phyloP scores from a whole-genome alignment of 2,329 filamentous ascomycete genomes.

The Ceratocystis papillata region DNA sequence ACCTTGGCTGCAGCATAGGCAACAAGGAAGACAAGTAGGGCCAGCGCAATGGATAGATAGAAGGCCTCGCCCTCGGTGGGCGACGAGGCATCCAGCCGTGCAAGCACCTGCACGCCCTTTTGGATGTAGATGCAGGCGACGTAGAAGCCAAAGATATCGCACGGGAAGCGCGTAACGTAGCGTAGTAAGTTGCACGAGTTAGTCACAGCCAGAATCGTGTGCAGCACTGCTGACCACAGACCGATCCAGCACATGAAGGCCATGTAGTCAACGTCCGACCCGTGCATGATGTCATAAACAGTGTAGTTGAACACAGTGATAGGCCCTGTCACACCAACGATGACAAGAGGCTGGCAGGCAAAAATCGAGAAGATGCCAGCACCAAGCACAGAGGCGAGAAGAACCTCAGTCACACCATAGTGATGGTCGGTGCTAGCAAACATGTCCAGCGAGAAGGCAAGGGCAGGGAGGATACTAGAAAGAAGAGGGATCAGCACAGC shows the following conservation, averaged over 20 bases:
- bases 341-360: constrained; percentile 75
- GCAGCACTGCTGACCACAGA: constrained; percentile 75
- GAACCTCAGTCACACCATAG: constrained; percentile 82
- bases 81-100: constrained; percentile 43
- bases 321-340: constrained; percentile 82
- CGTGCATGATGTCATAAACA: constrained; percentile 76
- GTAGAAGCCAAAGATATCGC: constrained; percentile 90
- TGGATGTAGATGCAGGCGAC: constrained; percentile 86
- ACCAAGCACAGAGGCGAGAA: constrained; percentile 75
- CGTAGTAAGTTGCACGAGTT: constrained; percentile 83
- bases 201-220: constrained; percentile 71
- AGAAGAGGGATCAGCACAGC: not conserved
- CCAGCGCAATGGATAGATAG: constrained; percentile 68
- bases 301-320: constrained; percentile 94
- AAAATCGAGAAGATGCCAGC: constrained; percentile 70
- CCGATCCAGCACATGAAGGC: constrained; percentile 90
- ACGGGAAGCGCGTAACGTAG: constrained; percentile 83
- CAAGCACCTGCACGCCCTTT: constrained; percentile 78
- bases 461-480: constrained; percentile 65
- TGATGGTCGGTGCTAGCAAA: constrained; percentile 75
- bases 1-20: constrained; percentile 65
- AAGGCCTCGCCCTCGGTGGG: constrained; percentile 40
- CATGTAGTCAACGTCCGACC: constrained; percentile 68
- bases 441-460: constrained; percentile 89
- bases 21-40: constrained; percentile 65